phyloP scores from a whole-genome alignment of 2,329 filamentous ascomycete genomes.

The Ophiostoma perfectum region DNA sequence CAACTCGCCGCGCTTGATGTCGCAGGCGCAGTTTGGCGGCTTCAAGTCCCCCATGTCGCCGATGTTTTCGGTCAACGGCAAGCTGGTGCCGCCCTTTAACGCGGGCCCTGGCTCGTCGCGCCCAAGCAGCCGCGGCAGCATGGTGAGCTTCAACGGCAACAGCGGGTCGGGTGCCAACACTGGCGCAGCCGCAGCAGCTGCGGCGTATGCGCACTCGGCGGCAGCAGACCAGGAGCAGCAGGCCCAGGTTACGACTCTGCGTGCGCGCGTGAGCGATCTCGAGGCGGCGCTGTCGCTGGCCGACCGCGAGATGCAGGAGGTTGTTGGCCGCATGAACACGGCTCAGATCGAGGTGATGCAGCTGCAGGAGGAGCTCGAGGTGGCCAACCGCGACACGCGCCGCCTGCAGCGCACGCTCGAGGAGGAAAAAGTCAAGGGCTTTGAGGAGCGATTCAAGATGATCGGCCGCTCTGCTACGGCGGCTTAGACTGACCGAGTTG shows the following conservation, averaged over 20 bases:
- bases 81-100: slow-evolving; percentile 23
- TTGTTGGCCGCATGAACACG: slow-evolving; percentile 73
- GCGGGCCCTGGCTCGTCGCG: slow-evolving; percentile 16
- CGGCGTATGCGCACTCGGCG: not conserved
- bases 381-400: slow-evolving; percentile 65
- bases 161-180: slow-evolving; percentile 33
- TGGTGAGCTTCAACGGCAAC: slow-evolving; percentile 33
- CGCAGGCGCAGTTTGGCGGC: slow-evolving; percentile 5
- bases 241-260: slow-evolving; percentile 67
- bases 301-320: slow-evolving; percentile 76
- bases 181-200: not conserved
- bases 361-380: slow-evolving; percentile 68
- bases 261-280: slow-evolving; percentile 73
- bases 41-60: slow-evolving; percentile 43
- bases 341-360: slow-evolving; percentile 79
- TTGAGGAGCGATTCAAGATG: slow-evolving; percentile 38
- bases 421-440: slow-evolving; percentile 55
- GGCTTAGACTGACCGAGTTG: not conserved
- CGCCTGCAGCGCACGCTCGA: slow-evolving; percentile 63
- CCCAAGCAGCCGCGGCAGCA: slow-evolving; percentile 38
- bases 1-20: slow-evolving; percentile 44
- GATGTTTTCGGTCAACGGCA: slow-evolving; percentile 46
- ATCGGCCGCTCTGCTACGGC: not conserved
- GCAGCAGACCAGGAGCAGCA: slow-evolving; percentile 60
- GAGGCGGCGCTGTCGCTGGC: slow-evolving; percentile 73